Evolutionary conservation across 345 rosid species (phyloP).

Genomic region (Raphanus raphanistrum): DNA sequence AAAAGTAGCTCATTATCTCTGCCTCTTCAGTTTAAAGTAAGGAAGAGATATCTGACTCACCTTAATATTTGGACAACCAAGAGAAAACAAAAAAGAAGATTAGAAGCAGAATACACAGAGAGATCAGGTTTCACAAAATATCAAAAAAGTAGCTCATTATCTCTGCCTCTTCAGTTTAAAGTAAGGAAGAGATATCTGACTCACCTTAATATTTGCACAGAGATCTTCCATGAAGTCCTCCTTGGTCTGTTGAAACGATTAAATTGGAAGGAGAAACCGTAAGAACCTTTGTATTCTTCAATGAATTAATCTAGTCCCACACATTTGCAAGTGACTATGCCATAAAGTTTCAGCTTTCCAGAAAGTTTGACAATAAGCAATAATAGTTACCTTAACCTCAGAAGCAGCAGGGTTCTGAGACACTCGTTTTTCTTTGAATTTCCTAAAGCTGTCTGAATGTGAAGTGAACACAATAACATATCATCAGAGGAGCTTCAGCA

Average conservation of each 20-base stretch:
- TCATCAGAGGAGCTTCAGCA: not conserved
- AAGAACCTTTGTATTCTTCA: conserved; percentile 3
- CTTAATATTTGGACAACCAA: conserved; percentile 68
- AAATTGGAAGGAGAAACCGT: conserved; percentile 7
- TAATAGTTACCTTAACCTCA: conserved; percentile 71
- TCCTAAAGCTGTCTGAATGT: conserved; percentile 76
- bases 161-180: conserved; percentile 15
- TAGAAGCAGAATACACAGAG: conserved; percentile 7
- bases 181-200: conserved; percentile 25
- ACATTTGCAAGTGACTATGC: too few relatives aligned
- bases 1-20: conserved; percentile 13
- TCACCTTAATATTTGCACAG: conserved; percentile 68
- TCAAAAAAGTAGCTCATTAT: not conserved
- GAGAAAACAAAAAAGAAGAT: too few relatives aligned
- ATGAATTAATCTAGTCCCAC: conserved; percentile 1
- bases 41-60: conserved; percentile 52
- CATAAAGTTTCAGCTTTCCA: too few relatives aligned
- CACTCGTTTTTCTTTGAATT: conserved; percentile 68
- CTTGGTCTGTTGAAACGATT: conserved; percentile 53
- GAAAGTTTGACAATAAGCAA: too few relatives aligned
- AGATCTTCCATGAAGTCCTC: conserved; percentile 77
- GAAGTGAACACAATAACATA: conserved; percentile 26
- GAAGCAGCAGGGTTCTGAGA: conserved; percentile 66
- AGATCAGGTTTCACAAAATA: conserved; percentile 37
- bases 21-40: conserved; percentile 14